A percentile compares a stretch with the other conserved stretches of the same genome.
Conservation (phyloP, 2,329 filamentous ascomycete genomes). For the Trichocomaceae sp. region DNA sequence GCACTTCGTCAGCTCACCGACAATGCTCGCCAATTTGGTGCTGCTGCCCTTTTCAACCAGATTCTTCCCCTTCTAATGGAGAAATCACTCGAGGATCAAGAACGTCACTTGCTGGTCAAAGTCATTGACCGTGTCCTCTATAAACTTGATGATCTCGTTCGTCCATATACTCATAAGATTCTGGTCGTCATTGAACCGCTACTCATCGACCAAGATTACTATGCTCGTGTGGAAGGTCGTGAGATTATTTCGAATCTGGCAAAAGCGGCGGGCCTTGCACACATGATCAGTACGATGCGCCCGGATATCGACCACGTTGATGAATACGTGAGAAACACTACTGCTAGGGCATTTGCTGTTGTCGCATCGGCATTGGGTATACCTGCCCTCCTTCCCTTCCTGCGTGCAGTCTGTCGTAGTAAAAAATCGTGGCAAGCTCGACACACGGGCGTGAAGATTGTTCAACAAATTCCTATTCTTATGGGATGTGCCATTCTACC, state of each 20-base stretch:
- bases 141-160: conserved; percentile 93
- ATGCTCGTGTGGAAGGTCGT: conserved; percentile 92
- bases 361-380: conserved; percentile 95
- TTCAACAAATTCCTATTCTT: conserved; percentile 95
- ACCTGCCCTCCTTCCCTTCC: conserved; percentile 86
- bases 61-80: conserved; percentile 97
- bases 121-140: conserved; percentile 98
- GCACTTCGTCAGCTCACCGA: conserved; percentile 94
- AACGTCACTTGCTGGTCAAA: conserved; percentile 96
- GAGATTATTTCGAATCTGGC: conserved; percentile 98
- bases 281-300: conserved; percentile 99
- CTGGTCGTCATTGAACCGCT: conserved; percentile 98
- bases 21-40: conserved; percentile 92
- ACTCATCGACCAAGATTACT: conserved; percentile 98
- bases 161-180: conserved; percentile 97
- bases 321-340: conserved; percentile 97
- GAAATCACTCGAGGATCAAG: conserved; percentile 94
- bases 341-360: conserved; percentile 91
- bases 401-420: conserved; percentile 90
- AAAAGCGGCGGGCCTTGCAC: conserved; percentile 91
- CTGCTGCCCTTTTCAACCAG: conserved; percentile 90
- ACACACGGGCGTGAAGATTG: conserved; percentile 97
- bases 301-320: conserved; percentile 98
- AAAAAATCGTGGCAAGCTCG: conserved; percentile 99
- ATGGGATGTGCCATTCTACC: conserved; percentile 97